Evolutionary conservation across 164 flowering plant genomes (phyloP).

Genomic region (Annona cherimola): DNA sequence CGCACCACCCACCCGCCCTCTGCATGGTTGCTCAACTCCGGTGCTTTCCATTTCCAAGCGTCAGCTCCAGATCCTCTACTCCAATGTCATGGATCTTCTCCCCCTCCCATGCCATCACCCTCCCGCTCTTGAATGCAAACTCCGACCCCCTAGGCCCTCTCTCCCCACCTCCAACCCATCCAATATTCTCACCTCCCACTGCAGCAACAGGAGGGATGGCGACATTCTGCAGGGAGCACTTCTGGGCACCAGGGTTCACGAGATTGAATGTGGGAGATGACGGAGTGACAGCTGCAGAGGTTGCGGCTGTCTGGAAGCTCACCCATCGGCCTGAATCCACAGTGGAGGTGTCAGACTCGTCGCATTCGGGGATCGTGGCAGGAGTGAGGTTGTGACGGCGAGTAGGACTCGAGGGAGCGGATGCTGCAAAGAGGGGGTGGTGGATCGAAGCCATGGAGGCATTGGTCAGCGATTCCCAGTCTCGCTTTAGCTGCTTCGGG

Average conservation of each 20-base stretch:
- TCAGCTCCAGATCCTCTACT: conserved; percentile 83
- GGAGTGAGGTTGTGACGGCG: conserved; percentile 48
- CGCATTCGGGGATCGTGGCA: conserved; percentile 74
- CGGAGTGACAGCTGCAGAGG: conserved; percentile 31
- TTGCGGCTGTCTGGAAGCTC: conserved; percentile 41
- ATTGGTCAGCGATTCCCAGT: conserved; percentile 54
- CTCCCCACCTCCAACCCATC: conserved; percentile 30
- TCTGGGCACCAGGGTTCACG: conserved; percentile 19
- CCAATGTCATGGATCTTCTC: conserved; percentile 83
- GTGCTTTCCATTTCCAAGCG: conserved; percentile 65
- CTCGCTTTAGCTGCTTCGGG: conserved; percentile 36
- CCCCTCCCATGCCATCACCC: conserved; percentile 89
- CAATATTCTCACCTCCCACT: conserved; percentile 21
- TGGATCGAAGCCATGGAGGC: conserved; percentile 24
- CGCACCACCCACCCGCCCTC: not conserved
- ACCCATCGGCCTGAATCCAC: conserved; percentile 77
- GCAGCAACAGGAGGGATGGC: conserved; percentile 15
- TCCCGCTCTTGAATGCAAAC: conserved; percentile 64
- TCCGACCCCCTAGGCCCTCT: conserved; percentile 27
- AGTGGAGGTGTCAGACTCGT: conserved; percentile 69
- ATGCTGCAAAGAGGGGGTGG: conserved; percentile 68
- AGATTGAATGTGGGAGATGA: conserved; percentile 86
- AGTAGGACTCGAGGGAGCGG: conserved; percentile 89
- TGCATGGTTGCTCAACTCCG: conserved; percentile 1
- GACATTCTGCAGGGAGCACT: conserved; percentile 33